These are phyloP conservation scores for Dictyostelium firmibasis DNA, from an alignment of 78 protist species.

Conservation along the genomic window DNA sequence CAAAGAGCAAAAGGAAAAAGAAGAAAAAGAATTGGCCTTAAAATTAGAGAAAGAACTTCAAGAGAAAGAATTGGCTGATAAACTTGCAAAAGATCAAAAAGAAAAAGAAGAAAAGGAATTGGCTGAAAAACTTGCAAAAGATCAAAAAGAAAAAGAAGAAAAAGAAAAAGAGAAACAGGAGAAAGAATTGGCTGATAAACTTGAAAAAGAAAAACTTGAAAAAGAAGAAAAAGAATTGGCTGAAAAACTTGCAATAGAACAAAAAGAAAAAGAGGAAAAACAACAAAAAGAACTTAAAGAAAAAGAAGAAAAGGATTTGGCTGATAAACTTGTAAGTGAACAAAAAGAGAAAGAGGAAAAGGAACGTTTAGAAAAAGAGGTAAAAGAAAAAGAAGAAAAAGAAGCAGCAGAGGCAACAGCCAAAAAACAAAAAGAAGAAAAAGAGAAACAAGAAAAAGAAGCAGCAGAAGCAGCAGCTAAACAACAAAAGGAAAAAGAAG, in stretches of 20 bases:
- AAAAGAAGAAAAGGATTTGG: neutral
- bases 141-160: neutral
- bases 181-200: neutral
- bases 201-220: neutral
- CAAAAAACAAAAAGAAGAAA: constrained; percentile 2
- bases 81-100: neutral
- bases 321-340: neutral
- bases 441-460: neutral
- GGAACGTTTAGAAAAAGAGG: neutral
- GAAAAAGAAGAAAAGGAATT: constrained; percentile 32
- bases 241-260: neutral
- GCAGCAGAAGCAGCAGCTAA: neutral
- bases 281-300: neutral
- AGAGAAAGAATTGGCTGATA: neutral
- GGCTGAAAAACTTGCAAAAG: neutral
- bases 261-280: neutral
- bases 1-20: neutral
- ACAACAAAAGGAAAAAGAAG: neutral
- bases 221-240: neutral
- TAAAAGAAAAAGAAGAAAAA: neutral
- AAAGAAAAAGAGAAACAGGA: neutral
- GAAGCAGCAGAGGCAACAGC: neutral
- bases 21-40: neutral
- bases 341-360: neutral
- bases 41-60: neutral